phyloP scores from a whole-genome alignment of 306 rosid species.

The Cyclanthera cordifolia region DNA sequence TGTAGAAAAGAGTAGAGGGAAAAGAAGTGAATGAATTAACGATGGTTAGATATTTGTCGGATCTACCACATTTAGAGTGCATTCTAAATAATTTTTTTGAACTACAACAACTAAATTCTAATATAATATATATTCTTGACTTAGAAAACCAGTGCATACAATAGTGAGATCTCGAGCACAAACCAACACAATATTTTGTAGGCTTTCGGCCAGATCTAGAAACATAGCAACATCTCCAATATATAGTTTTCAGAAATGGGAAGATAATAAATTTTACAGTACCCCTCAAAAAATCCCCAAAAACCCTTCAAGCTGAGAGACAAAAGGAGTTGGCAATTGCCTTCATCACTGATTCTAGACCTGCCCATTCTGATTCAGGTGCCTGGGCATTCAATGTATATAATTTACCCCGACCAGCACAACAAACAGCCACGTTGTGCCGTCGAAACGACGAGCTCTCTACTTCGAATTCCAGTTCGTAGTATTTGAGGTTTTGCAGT shows the following conservation, averaged over 20 bases:
- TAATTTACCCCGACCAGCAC: conserved; percentile 48
- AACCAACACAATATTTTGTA: not conserved
- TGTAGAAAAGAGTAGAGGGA: too few species aligned
- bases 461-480: conserved; percentile 66
- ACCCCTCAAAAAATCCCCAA: not conserved
- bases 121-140: too few species aligned
- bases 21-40: too few species aligned
- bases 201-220: not conserved
- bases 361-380: conserved; percentile 65
- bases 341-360: conserved; percentile 42
- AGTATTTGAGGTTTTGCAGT: conserved; percentile 32
- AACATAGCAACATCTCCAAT: not conserved
- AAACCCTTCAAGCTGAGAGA: conserved; percentile 29
- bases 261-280: not conserved
- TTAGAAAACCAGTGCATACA: too few species aligned
- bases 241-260: not conserved
- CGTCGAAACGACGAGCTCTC: conserved; percentile 50
- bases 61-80: too few species aligned
- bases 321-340: conserved; percentile 53
- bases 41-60: too few species aligned
- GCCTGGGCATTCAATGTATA: conserved; percentile 82
- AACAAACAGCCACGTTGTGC: conserved; percentile 69
- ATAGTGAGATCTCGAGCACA: too few species aligned
- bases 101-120: too few species aligned
- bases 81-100: too few species aligned